These are phyloP conservation scores for Monilinia vaccinii-corymbosi DNA, from an alignment of 2,329 filamentous ascomycete genomes.

Conservation along the genomic window DNA sequence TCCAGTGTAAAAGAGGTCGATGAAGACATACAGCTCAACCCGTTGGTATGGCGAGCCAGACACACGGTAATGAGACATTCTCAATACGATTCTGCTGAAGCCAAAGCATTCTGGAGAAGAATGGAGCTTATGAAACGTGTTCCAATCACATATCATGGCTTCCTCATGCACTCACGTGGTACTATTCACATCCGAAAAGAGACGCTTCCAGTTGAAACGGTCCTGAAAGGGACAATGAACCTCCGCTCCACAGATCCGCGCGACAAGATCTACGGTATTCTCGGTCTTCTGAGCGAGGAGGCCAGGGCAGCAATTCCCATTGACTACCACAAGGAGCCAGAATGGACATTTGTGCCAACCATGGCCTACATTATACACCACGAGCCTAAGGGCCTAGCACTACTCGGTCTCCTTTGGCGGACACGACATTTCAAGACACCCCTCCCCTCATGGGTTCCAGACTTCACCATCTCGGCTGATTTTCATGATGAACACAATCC, in stretches of 20 bases:
- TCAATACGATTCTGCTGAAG: constrained; percentile 3
- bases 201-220: background rate
- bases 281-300: constrained; percentile 5
- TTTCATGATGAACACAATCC: background rate
- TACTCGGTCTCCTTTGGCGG: constrained; percentile 7
- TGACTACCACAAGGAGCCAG: constrained; percentile 3
- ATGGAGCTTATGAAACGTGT: constrained; percentile 4
- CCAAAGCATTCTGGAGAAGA: constrained; percentile 8
- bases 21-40: background rate
- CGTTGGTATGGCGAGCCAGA: background rate
- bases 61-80: background rate
- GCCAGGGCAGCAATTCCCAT: constrained; percentile 2
- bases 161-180: constrained; percentile 8
- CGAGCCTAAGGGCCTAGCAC: constrained; percentile 2
- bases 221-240: constrained; percentile 8
- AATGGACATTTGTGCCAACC: constrained; percentile 9
- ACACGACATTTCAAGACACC: constrained; percentile 2
- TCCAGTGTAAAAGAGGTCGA: background rate
- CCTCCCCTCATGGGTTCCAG: constrained; percentile 9
- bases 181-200: constrained; percentile 1
- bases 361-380: constrained; percentile 8
- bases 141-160: constrained; percentile 6
- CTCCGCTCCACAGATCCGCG: constrained; percentile 10
- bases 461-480: constrained; percentile 9
- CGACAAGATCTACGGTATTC: constrained; percentile 12